Evolutionary conservation across 2,329 filamentous ascomycete species (phyloP).

Genomic region (Dactylellina parvicollis): DNA sequence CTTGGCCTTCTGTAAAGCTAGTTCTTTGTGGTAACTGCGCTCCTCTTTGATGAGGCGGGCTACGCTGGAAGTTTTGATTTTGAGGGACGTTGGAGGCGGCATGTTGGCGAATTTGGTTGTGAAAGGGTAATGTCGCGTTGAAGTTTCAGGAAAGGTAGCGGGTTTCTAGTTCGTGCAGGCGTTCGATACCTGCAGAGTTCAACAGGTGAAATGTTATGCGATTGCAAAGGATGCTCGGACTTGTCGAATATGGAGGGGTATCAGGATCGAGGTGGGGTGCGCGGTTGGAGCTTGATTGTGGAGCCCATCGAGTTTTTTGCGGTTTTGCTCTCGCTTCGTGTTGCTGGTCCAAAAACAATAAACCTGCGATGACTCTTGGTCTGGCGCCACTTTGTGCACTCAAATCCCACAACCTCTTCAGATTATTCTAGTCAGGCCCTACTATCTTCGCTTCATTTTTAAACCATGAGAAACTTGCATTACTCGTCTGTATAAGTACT

Average conservation of each 20-base stretch:
- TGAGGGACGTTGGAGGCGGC: slow-evolving; percentile 78
- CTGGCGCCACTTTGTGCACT: background rate
- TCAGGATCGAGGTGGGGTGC: slow-evolving; percentile 23
- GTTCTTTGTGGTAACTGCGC: slow-evolving; percentile 86
- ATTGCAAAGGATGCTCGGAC: background rate
- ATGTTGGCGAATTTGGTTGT: slow-evolving; percentile 64
- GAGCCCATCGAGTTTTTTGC: slow-evolving; percentile 13
- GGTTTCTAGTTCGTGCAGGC: background rate
- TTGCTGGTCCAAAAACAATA: slow-evolving; percentile 2
- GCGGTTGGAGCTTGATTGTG: background rate
- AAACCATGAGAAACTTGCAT: too few species aligned
- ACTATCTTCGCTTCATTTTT: too few species aligned
- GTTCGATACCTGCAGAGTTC: background rate
- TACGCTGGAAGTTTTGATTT: slow-evolving; percentile 82
- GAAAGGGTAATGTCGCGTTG: background rate
- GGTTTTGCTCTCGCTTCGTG: slow-evolving; percentile 26
- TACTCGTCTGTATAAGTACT: too few species aligned
- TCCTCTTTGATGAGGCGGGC: slow-evolving; percentile 91
- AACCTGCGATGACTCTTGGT: background rate
- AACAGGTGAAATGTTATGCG: background rate
- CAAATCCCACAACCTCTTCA: background rate
- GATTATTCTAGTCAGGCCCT: too few species aligned
- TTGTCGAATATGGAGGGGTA: slow-evolving; percentile 12
- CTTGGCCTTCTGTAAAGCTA: slow-evolving; percentile 76
- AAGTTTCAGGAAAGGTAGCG: background rate